phyloP scores from a whole-genome alignment of 768 basidiomycete species.

The Scleroderma citrinum region DNA sequence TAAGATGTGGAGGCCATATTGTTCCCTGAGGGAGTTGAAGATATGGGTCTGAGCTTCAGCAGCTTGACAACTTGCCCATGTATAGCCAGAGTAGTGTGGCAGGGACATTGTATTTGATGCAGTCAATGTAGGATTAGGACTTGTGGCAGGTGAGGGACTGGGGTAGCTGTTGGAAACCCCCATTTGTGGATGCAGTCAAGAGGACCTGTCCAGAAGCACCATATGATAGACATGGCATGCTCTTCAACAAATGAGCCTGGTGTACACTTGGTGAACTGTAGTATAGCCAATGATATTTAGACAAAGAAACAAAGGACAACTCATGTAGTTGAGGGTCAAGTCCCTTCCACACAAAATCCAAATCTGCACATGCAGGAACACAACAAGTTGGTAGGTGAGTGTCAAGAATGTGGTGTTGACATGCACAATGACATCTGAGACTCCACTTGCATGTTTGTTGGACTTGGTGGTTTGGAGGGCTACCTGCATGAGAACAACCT shows the following conservation, averaged over 20 bases:
- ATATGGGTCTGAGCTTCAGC: slow-evolving; percentile 92
- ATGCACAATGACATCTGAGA: slow-evolving; percentile 65
- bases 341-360: slow-evolving; percentile 76
- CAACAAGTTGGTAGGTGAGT: no score
- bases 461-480: slow-evolving; percentile 76
- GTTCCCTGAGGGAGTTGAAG: slow-evolving; percentile 81
- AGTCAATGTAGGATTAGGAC: background rate
- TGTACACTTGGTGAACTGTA: slow-evolving; percentile 81
- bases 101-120: background rate
- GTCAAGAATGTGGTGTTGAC: slow-evolving; percentile 82
- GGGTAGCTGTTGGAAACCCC: background rate
- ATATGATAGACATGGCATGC: slow-evolving; percentile 71
- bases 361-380: slow-evolving; percentile 77
- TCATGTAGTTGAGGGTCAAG: slow-evolving; percentile 73
- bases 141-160: slow-evolving; percentile 16
- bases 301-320: slow-evolving; percentile 24
- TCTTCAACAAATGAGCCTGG: slow-evolving; percentile 83
- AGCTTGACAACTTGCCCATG: slow-evolving; percentile 82
- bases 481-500: slow-evolving; percentile 83
- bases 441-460: slow-evolving; percentile 67
- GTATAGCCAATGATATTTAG: background rate
- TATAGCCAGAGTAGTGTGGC: slow-evolving; percentile 47
- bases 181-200: background rate
- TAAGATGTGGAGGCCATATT: slow-evolving; percentile 77
- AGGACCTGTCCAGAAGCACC: no score